Evolutionary conservation across 495 filamentous ascomycete species (phyloP), one percentile per base, ranked within the genome.

Genomic region (Daldinia grandis): DNA sequence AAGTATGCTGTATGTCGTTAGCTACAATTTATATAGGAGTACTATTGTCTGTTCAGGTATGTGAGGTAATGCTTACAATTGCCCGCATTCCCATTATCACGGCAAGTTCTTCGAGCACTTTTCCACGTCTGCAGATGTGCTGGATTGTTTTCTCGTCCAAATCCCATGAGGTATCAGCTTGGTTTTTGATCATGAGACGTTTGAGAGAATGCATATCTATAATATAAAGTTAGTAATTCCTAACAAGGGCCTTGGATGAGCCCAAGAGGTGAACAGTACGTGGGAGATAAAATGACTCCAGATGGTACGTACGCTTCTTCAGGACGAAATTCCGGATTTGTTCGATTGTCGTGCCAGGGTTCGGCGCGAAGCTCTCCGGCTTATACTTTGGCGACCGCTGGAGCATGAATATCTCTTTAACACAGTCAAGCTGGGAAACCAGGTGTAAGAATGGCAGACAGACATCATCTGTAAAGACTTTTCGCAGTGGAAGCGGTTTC

Each of bases 401-500:
- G n/a, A 88, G 76, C 73, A 91, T 66, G 66, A 87, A 86, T 1
- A 90, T 78, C 65, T 89, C 87, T 21, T 82, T 80, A 15, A 90
- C 66, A 62, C 76, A 79, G 9, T 84, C 71, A 10, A 90, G 82
- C 51, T 84, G 79, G 6, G 80, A 76, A 2, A 87, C 74, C 35
- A 87, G 83, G 0, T 74, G 78, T 31, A 89, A 66, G 59, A 91
- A 88, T 1, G 70, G 70, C 10, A 73, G 49, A 1, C 85, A 84
- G 17, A 89, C 86, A 62, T 90, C 84, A 67, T 91, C 88, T 3
- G 87, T 90, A 68, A 85, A 83, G 27, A 91, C 84, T 56, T 83
- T 85, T 38, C 81, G 78, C 14, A 91, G 76, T 5, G 81, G 76
- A 33, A 89, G 76, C 0, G 84, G 83, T 5, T 76, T 71, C 25